Evolutionary conservation across 768 basidiomycete genomes (phyloP).

Genomic region (Multifurca ochricompacta): DNA sequence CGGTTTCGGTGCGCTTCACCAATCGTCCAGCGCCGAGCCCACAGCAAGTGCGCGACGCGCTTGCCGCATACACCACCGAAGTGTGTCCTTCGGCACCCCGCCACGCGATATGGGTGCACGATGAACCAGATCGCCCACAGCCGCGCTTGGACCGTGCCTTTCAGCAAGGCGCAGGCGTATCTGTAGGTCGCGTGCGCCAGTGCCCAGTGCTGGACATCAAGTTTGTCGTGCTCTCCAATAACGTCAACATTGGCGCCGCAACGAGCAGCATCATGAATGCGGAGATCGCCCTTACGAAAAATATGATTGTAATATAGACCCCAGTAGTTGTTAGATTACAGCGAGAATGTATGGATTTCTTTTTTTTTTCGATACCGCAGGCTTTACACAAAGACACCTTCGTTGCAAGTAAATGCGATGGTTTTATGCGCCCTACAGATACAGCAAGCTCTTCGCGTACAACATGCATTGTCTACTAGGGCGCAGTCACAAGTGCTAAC

Average conservation of each 20-base stretch:
- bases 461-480: conserved; percentile 27
- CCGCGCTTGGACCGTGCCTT: conserved; percentile 86
- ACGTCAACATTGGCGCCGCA: conserved; percentile 92
- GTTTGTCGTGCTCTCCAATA: conserved; percentile 88
- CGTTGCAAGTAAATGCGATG: too few relatives aligned
- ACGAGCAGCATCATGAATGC: conserved; percentile 97
- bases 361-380: too few relatives aligned
- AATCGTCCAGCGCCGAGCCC: conserved; percentile 74
- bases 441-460: conserved; percentile 11
- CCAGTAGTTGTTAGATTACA: conserved; percentile 23
- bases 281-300: conserved; percentile 83
- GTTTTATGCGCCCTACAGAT: not conserved
- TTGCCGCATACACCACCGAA: conserved; percentile 65
- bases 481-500: conserved; percentile 61
- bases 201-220: conserved; percentile 93
- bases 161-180: conserved; percentile 87
- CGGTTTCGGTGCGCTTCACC: conserved; percentile 80
- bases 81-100: conserved; percentile 83
- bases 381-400: too few relatives aligned
- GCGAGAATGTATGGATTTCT: not conserved
- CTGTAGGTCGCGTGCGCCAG: conserved; percentile 83
- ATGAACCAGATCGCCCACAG: conserved; percentile 88
- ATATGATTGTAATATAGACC: conserved; percentile 35
- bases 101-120: conserved; percentile 84
- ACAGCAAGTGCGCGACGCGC: conserved; percentile 80